Percentiles rank a stretch among this genome's conserved stretches.
These are phyloP conservation scores for Epichloe bromicola DNA, from an alignment of 2,329 filamentous ascomycete genomes.

Conservation along the genomic window DNA sequence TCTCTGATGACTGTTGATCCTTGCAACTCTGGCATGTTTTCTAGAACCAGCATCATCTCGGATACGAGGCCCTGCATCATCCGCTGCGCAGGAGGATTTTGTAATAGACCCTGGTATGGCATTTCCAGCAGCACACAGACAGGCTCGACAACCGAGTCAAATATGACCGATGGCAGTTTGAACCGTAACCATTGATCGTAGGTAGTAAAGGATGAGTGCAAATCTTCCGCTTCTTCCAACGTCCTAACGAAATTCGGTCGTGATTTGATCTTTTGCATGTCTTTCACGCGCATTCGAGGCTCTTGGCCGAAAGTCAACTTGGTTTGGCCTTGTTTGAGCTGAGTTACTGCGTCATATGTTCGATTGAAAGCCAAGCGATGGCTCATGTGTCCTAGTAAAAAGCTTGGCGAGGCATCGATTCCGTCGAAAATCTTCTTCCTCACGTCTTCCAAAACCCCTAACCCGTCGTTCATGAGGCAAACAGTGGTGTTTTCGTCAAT, in stretches of 20 bases:
- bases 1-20: slow-evolving; percentile 42
- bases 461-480: slow-evolving; percentile 65
- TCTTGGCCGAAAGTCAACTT: slow-evolving; percentile 16
- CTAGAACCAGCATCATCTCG: slow-evolving; percentile 63
- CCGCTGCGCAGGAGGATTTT: slow-evolving; percentile 50
- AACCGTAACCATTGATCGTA: slow-evolving; percentile 44
- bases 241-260: slow-evolving; percentile 12
- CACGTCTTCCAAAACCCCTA: slow-evolving; percentile 72
- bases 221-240: slow-evolving; percentile 10
- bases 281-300: slow-evolving; percentile 7
- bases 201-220: slow-evolving; percentile 11
- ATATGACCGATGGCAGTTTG: slow-evolving; percentile 68
- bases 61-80: slow-evolving; percentile 58
- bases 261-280: slow-evolving; percentile 9
- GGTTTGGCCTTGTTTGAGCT: slow-evolving; percentile 21
- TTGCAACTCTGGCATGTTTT: slow-evolving; percentile 59
- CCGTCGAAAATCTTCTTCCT: slow-evolving; percentile 60
- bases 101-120: slow-evolving; percentile 56
- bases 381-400: slow-evolving; percentile 55
- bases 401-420: slow-evolving; percentile 52
- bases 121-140: slow-evolving; percentile 69
- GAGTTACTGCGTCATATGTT: slow-evolving; percentile 24
- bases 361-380: slow-evolving; percentile 32
- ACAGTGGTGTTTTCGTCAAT: slow-evolving; percentile 58
- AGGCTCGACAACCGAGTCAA: slow-evolving; percentile 67